A percentile compares a stretch with the other conserved stretches of the same genome.
Evolutionary conservation across 2,329 filamentous ascomycete genomes (phyloP).

Genomic region (Talaromyces sp.): DNA sequence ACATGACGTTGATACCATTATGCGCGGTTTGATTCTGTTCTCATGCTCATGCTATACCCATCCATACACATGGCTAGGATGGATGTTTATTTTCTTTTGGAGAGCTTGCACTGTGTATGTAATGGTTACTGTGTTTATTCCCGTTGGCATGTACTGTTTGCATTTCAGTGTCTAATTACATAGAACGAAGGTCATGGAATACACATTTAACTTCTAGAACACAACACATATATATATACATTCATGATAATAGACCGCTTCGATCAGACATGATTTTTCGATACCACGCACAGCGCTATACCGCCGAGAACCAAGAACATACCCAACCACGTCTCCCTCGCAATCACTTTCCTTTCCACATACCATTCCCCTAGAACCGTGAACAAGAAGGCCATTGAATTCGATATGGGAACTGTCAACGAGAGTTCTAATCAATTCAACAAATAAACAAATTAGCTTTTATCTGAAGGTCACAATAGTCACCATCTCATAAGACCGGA

Average conservation of each 20-base stretch:
- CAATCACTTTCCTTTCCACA: conserved; percentile 86
- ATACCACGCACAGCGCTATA: conserved; percentile 75
- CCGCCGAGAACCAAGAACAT: conserved; percentile 74
- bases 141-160: background rate
- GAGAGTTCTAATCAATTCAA: conserved; percentile 65
- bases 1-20: conserved; percentile 12
- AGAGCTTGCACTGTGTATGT: background rate
- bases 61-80: background rate
- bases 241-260: background rate
- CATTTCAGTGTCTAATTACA: background rate
- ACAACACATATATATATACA: background rate
- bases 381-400: conserved; percentile 91
- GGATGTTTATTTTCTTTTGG: background rate
- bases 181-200: background rate
- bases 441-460: background rate
- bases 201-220: background rate
- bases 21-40: background rate
- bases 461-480: too few species aligned
- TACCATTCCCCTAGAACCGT: conserved; percentile 94
- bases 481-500: background rate
- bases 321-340: conserved; percentile 75
- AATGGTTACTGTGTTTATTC: background rate
- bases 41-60: conserved; percentile 2
- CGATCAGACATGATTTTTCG: conserved; percentile 26
- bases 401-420: conserved; percentile 89